These are phyloP conservation scores for Myxozyma nipponensis DNA, from an alignment of 805 yeast species.

Conservation along the genomic window DNA sequence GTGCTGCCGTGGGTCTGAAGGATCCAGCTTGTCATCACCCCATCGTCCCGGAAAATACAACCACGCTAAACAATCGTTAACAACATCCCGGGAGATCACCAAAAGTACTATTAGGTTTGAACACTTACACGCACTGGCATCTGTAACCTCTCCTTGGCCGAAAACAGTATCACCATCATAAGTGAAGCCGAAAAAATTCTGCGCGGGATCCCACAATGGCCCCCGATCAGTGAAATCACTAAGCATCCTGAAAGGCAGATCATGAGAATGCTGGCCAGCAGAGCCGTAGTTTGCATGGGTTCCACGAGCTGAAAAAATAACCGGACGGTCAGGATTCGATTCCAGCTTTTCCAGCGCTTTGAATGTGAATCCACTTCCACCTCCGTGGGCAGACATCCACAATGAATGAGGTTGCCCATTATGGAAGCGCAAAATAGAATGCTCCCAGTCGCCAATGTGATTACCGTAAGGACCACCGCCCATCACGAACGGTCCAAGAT, in stretches of 20 bases:
- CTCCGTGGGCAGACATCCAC: constrained; percentile 99
- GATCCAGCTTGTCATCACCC: constrained; percentile 76
- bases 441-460: constrained; percentile 99
- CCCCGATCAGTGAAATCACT: constrained; percentile 95
- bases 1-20: constrained; percentile 71
- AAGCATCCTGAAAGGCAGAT: constrained; percentile 84
- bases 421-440: constrained; percentile 77
- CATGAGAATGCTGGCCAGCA: constrained; percentile 96
- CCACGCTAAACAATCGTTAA: constrained; percentile 76
- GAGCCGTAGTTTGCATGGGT: constrained; percentile 96
- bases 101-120: too few species aligned
- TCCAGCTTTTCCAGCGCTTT: constrained; percentile 67
- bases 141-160: constrained; percentile 28
- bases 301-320: constrained; percentile 87
- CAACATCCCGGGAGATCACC: constrained; percentile 40
- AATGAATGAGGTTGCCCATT: constrained; percentile 75
- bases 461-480: constrained; percentile 97
- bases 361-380: constrained; percentile 85
- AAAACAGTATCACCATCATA: constrained; percentile 54
- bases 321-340: constrained; percentile 51
- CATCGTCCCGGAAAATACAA: constrained; percentile 75
- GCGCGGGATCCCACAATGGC: constrained; percentile 88
- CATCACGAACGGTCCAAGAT: constrained; percentile 95
- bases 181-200: constrained; percentile 77
- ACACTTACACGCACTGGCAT: constrained; percentile 32